Conservation (phyloP, 2,329 filamentous ascomycete genomes). For the Thielaviopsis musarum region DNA sequence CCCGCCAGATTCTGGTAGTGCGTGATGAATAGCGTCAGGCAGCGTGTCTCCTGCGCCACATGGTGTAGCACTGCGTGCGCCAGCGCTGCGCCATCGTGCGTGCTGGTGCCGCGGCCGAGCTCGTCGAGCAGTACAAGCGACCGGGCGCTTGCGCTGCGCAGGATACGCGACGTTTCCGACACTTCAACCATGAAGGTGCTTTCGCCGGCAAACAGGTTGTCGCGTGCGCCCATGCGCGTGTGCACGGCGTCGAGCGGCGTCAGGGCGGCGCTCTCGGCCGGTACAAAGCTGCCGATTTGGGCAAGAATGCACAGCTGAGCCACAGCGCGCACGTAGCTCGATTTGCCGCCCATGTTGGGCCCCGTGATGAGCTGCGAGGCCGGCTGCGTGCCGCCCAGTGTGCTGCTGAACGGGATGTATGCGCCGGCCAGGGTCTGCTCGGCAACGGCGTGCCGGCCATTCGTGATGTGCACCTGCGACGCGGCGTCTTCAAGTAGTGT, state of each 20-base stretch:
- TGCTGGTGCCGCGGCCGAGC: constrained; percentile 80
- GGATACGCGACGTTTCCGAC: constrained; percentile 76
- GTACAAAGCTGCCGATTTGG: constrained; percentile 88
- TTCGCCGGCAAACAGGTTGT: constrained; percentile 91
- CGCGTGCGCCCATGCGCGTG: constrained; percentile 88
- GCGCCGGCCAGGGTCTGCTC: constrained; percentile 64
- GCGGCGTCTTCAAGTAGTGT: constrained; percentile 43
- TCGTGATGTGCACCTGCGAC: constrained; percentile 50
- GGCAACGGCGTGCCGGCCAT: constrained; percentile 86
- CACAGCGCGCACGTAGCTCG: constrained; percentile 86
- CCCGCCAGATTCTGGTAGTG: constrained; percentile 78
- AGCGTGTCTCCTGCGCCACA: constrained; percentile 55
- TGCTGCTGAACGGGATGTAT: constrained; percentile 83
- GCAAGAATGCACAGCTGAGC: constrained; percentile 87
- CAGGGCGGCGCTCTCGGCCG: constrained; percentile 54
- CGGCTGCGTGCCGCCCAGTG: constrained; percentile 31
- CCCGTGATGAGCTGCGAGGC: constrained; percentile 77
- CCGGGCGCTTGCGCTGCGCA: constrained; percentile 72
- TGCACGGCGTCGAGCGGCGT: constrained; percentile 83
- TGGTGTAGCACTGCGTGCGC: constrained; percentile 81
- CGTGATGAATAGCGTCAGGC: constrained; percentile 87
- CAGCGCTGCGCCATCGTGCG: constrained; percentile 91
- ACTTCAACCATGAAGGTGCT: constrained; percentile 98
- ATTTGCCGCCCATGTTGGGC: constrained; percentile 98
- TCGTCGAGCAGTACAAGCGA: constrained; percentile 88